phyloP scores from a whole-genome alignment of 805 yeast species.

The Lipomyces chichibuensis region DNA sequence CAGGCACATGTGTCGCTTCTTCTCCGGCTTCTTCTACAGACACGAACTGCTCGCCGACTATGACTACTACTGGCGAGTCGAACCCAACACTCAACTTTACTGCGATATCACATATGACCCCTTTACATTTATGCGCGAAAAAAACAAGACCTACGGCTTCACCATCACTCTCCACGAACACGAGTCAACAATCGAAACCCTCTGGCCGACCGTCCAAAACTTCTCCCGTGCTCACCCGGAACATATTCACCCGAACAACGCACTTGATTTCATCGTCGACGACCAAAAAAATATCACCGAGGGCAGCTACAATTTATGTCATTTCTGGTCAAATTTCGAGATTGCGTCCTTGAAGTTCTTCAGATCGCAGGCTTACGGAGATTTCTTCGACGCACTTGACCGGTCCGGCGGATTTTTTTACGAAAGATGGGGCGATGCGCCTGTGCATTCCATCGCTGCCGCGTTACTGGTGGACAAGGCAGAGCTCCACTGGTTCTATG shows the following conservation, averaged over 20 bases:
- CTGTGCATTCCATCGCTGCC: constrained; percentile 77
- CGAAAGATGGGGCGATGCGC: constrained; percentile 79
- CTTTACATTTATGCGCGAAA: constrained; percentile 59
- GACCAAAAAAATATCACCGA: constrained; percentile 52
- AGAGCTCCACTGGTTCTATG: constrained; percentile 77
- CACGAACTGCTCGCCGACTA: constrained; percentile 61
- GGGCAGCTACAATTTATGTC: constrained; percentile 69
- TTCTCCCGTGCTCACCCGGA: constrained; percentile 54
- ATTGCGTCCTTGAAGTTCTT: constrained; percentile 62
- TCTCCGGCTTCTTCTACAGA: constrained; percentile 71
- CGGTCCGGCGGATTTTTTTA: constrained; percentile 67
- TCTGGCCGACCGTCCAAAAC: constrained; percentile 61
- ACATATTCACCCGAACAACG: constrained; percentile 65
- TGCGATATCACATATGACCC: constrained; percentile 69
- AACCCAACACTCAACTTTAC: constrained; percentile 73
- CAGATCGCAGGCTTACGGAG: constrained; percentile 55
- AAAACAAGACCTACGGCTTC: constrained; percentile 67
- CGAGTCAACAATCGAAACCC: constrained; percentile 56
- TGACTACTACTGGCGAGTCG: constrained; percentile 80
- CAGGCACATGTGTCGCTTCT: constrained; percentile 81
- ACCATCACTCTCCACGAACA: constrained; percentile 65
- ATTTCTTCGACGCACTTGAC: constrained; percentile 61
- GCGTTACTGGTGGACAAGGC: constrained; percentile 59
- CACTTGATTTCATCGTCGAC: constrained; percentile 60
- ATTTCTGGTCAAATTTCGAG: constrained; percentile 81